Evolutionary conservation across 1,284 basidiomycete genomes (phyloP).

Genomic region (Microbotryomycetes sp.): DNA sequence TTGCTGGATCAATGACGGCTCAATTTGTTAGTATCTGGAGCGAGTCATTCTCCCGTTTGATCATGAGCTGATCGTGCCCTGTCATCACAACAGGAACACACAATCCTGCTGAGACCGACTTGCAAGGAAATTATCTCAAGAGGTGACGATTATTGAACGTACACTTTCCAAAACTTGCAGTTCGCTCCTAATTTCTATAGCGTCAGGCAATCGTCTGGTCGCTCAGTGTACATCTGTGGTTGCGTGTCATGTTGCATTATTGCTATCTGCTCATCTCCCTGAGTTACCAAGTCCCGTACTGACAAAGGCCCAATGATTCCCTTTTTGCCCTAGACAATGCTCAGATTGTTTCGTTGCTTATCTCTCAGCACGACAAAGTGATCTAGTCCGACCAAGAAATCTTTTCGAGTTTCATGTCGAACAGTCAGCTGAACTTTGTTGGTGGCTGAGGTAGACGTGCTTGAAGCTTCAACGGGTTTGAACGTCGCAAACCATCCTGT

Average conservation of each 20-base stretch:
- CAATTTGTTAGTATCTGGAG: conserved; percentile 67
- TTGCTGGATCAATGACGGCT: conserved; percentile 50
- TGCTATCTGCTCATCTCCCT: too few species aligned
- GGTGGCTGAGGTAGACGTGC: not conserved
- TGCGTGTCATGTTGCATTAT: too few species aligned
- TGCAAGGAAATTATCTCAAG: conserved; percentile 92
- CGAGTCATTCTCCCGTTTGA: conserved; percentile 3
- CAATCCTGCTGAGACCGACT: conserved; percentile 81
- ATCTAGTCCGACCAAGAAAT: not conserved
- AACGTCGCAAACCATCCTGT: not conserved
- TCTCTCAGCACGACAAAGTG: not conserved
- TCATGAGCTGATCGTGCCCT: not conserved
- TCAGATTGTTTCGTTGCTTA: not conserved
- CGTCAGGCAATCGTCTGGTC: too few species aligned
- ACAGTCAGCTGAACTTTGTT: not conserved
- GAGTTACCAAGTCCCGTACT: too few species aligned
- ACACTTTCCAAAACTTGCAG: not conserved
- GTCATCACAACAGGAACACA: conserved; percentile 58
- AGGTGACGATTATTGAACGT: conserved; percentile 47
- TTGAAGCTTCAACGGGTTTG: not conserved
- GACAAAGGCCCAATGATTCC: too few species aligned
- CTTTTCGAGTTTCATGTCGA: not conserved
- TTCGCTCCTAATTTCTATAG: too few species aligned
- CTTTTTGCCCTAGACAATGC: too few species aligned
- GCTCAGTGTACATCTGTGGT: too few species aligned